phyloP scores from a whole-genome alignment of 257 asterid species.

The Nicotiana paniculata region DNA sequence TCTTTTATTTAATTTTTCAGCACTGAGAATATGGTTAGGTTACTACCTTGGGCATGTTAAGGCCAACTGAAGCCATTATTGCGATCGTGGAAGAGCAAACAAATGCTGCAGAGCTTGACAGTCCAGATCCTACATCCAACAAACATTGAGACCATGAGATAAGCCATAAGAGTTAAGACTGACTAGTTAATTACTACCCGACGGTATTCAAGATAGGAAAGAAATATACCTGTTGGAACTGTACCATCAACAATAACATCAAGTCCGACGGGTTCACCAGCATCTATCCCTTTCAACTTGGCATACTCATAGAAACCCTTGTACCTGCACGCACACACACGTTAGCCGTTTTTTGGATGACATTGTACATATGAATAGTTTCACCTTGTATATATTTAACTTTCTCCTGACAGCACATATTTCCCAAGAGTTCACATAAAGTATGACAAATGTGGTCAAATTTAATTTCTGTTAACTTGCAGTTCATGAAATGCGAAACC shows the following conservation, averaged over 20 bases:
- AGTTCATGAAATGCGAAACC: background rate
- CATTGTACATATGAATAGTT: background rate
- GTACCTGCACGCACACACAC: conserved; percentile 47
- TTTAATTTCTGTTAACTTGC: background rate
- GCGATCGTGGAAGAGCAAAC: conserved; percentile 95
- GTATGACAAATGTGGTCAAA: background rate
- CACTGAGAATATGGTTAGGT: background rate
- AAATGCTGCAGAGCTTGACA: conserved; percentile 98
- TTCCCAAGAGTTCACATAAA: background rate
- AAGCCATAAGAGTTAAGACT: background rate
- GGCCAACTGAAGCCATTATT: conserved; percentile 73
- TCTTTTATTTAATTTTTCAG: background rate
- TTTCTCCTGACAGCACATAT: background rate
- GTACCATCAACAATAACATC: conserved; percentile 84
- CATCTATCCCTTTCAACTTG: conserved; percentile 53
- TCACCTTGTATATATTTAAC: background rate
- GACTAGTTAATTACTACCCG: background rate
- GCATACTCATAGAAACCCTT: conserved; percentile 90
- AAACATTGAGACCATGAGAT: background rate
- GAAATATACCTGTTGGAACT: conserved; percentile 71
- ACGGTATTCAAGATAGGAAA: conserved; percentile 1
- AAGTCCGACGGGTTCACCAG: conserved; percentile 56
- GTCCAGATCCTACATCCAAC: conserved; percentile 68
- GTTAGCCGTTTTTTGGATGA: background rate
- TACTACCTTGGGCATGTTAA: conserved; percentile 60